Conservation (phyloP, 2,329 filamentous ascomycete genomes). For the Fusarium sp. region DNA sequence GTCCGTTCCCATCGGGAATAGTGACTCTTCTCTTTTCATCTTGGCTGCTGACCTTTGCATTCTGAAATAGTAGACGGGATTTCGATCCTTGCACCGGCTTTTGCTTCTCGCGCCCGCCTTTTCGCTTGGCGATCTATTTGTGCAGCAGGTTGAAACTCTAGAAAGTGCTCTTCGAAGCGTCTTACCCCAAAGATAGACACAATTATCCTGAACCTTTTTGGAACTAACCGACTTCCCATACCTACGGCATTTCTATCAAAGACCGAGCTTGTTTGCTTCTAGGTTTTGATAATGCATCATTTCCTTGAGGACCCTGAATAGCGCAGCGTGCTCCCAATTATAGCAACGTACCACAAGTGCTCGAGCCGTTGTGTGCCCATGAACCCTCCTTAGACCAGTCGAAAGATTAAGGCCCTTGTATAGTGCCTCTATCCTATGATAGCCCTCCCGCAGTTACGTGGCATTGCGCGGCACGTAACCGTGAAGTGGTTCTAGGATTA, state of each 20-base stretch:
- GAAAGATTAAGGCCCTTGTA: slow-evolving; percentile 22
- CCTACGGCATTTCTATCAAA: slow-evolving; percentile 4
- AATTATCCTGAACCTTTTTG: not conserved
- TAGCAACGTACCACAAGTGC: slow-evolving; percentile 38
- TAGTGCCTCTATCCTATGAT: slow-evolving; percentile 25
- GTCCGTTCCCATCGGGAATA: slow-evolving; percentile 10
- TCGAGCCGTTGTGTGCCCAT: slow-evolving; percentile 25
- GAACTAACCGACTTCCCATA: not conserved
- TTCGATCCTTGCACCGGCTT: slow-evolving; percentile 23
- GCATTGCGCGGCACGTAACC: slow-evolving; percentile 43
- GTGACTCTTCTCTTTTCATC: not conserved
- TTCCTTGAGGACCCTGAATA: slow-evolving; percentile 1
- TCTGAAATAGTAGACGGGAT: slow-evolving; percentile 24
- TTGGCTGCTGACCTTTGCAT: slow-evolving; percentile 16
- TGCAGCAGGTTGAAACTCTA: slow-evolving; percentile 12
- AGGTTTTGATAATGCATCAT: not conserved
- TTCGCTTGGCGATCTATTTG: slow-evolving; percentile 34
- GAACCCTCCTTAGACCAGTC: slow-evolving; percentile 17
- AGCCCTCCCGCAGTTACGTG: slow-evolving; percentile 29
- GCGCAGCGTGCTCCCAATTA: slow-evolving; percentile 40
- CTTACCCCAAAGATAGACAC: slow-evolving; percentile 14
- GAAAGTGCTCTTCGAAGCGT: slow-evolving; percentile 6
- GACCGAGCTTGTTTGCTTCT: slow-evolving; percentile 18
- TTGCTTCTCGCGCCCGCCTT: slow-evolving; percentile 13
- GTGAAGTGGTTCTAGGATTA: slow-evolving; percentile 42